Evolutionary conservation across 1,284 basidiomycete species (phyloP).

Genomic region (Pseudozyma sp.): DNA sequence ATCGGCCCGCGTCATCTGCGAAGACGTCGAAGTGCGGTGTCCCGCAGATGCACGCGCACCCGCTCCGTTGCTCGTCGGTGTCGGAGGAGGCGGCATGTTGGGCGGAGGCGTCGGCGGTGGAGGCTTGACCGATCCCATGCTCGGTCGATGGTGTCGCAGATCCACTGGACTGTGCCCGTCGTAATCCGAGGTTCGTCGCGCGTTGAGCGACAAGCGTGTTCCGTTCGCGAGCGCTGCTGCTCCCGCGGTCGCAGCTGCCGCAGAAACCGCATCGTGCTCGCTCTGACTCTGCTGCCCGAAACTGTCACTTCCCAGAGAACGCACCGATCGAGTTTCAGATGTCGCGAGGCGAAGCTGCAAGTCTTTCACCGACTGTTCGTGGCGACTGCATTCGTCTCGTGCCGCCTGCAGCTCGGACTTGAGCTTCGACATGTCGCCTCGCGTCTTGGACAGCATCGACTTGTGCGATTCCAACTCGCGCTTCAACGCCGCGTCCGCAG

Average conservation of each 20-base stretch:
- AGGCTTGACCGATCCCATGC: conserved; percentile 73
- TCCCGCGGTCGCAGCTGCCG: conserved; percentile 7
- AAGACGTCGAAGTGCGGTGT: conserved; percentile 51
- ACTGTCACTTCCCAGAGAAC: conserved; percentile 43
- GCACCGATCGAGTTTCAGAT: conserved; percentile 54
- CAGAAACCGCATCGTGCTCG: conserved; percentile 30
- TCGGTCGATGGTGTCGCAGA: conserved; percentile 33
- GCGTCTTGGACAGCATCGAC: conserved; percentile 74
- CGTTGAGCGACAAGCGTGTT: conserved; percentile 30
- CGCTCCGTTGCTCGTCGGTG: conserved; percentile 26
- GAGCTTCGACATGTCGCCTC: conserved; percentile 51
- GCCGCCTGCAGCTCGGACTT: conserved; percentile 82
- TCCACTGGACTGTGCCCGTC: conserved; percentile 21
- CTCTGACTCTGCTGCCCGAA: conserved; percentile 38
- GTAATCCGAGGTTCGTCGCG: conserved; percentile 26
- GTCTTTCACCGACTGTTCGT: conserved; percentile 52
- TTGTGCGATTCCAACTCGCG: conserved; percentile 80
- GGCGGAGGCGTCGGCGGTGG: conserved; percentile 90
- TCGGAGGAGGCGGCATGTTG: conserved; percentile 80
- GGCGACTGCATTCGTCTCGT: conserved; percentile 76
- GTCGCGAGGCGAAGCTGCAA: conserved; percentile 49
- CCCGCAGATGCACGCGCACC: conserved; percentile 35
- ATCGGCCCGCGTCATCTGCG: conserved; percentile 52
- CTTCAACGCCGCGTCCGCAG: conserved; percentile 37
- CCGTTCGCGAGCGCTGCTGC: conserved; percentile 24